A percentile compares a stretch with the other conserved stretches of the same genome.
Evolutionary conservation across 371 early-diverging fungal genomes (phyloP).

Genomic region (Amoeboradix gromovi): DNA sequence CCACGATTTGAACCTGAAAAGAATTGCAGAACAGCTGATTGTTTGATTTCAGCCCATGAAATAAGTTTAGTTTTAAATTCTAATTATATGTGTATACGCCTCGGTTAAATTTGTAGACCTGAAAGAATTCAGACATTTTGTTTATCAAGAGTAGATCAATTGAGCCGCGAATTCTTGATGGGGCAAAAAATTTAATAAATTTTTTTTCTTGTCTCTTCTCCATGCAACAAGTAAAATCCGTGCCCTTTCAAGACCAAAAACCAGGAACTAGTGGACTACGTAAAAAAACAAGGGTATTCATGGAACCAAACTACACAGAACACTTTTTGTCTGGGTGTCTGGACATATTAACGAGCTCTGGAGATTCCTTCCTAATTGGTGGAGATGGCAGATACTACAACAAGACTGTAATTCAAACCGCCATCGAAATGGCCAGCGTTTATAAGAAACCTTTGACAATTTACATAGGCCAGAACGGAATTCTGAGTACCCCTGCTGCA

Average conservation of each 20-base stretch:
- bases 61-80: no score
- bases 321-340: conserved; percentile 68
- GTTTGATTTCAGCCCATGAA: no score
- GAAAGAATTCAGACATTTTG: no score
- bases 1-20: no score
- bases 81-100: no score
- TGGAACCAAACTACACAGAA: conserved; percentile 73
- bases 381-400: conserved; percentile 82
- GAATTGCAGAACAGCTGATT: no score
- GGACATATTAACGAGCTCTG: conserved; percentile 44
- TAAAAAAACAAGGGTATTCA: conserved; percentile 77
- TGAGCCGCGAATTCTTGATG: no score
- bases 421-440: conserved; percentile 52
- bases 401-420: conserved; percentile 55
- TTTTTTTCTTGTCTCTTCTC: no score
- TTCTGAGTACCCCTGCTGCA: conserved; percentile 74
- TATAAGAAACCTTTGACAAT: conserved; percentile 19
- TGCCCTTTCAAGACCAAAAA: conserved; percentile 61
- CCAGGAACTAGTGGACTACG: conserved; percentile 86
- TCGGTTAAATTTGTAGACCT: no score
- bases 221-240: conserved; percentile 1
- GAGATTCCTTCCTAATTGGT: conserved; percentile 64
- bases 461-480: conserved; percentile 55
- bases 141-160: no score
- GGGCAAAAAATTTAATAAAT: no score